Evolutionary conservation across 257 asterid species (phyloP).

Genomic region (Solanum pennellii): DNA sequence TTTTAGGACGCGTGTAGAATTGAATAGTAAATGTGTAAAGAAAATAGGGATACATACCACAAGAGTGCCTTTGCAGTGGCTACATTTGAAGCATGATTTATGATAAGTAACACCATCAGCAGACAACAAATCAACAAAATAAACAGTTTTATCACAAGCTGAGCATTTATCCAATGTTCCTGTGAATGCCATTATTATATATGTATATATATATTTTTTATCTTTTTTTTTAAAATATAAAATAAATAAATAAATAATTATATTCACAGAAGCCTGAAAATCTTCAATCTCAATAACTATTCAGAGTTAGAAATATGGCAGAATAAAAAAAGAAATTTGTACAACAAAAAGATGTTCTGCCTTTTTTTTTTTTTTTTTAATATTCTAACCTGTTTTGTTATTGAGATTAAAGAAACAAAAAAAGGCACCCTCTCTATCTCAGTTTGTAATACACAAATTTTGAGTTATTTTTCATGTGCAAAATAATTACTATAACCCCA

Average conservation of each 20-base stretch:
- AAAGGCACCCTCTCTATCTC: constrained; percentile 6
- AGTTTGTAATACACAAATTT: background rate
- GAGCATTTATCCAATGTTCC: constrained; percentile 54
- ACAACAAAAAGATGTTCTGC: background rate
- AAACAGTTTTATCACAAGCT: constrained; percentile 47
- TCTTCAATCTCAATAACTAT: background rate
- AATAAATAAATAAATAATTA: background rate
- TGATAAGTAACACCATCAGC: constrained; percentile 49
- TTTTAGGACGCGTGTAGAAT: too few relatives aligned
- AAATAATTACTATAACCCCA: constrained; percentile 6
- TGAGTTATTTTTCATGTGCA: constrained; percentile 3
- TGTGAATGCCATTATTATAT: constrained; percentile 23
- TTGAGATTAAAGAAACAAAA: constrained; percentile 20
- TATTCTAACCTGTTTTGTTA: constrained; percentile 13
- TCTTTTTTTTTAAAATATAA: background rate
- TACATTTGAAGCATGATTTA: constrained; percentile 46
- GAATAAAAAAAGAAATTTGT: background rate
- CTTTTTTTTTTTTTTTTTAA: background rate
- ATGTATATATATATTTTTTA: background rate
- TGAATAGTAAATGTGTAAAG: background rate
- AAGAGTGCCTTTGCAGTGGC: constrained; percentile 78
- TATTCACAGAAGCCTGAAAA: background rate
- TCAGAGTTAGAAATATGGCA: background rate
- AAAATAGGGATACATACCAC: constrained; percentile 29
- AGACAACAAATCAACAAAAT: constrained; percentile 49